Percentiles rank a stretch among this genome's conserved stretches.
These are phyloP conservation scores for Leptomonas seymouri DNA, from an alignment of 208 protist species.

Conservation along the genomic window DNA sequence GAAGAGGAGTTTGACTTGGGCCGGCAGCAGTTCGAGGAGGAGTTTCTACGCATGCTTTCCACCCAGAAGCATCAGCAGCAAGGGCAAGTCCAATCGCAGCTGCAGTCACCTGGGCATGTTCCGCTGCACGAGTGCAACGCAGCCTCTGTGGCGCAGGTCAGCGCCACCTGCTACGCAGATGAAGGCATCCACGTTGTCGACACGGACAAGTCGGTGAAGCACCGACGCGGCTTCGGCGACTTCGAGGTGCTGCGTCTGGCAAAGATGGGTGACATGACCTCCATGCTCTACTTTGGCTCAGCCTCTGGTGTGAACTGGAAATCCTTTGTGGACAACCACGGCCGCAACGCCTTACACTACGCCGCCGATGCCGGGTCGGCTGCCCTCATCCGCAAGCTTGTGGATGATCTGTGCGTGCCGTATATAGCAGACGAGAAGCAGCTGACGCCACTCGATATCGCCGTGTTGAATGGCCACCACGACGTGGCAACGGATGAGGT, in stretches of 20 bases:
- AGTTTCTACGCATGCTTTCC: conserved; percentile 22
- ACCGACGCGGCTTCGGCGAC: conserved; percentile 54
- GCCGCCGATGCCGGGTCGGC: conserved; percentile 70
- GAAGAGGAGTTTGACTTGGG: conserved; percentile 22
- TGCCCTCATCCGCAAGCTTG: conserved; percentile 50
- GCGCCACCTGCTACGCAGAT: conserved; percentile 31
- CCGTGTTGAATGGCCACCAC: conserved; percentile 50
- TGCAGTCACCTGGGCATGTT: not conserved
- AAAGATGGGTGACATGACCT: conserved; percentile 79
- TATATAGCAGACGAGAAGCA: conserved; percentile 65
- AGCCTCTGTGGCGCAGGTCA: conserved; percentile 30
- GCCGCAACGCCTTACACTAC: conserved; percentile 84
- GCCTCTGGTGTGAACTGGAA: conserved; percentile 37
- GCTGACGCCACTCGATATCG: conserved; percentile 81
- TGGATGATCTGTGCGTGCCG: conserved; percentile 46
- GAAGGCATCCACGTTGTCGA: conserved; percentile 46
- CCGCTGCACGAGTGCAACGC: conserved; percentile 28
- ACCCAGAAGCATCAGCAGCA: conserved; percentile 17
- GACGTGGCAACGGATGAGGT: conserved; percentile 38
- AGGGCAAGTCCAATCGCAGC: conserved; percentile 17
- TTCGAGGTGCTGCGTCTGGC: conserved; percentile 86
- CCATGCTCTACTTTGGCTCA: conserved; percentile 55
- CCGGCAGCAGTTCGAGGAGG: conserved; percentile 34
- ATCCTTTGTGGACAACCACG: conserved; percentile 73
- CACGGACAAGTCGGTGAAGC: conserved; percentile 36